Evolutionary conservation across 208 protist species (phyloP).

Genomic region (Acanthamoeba rhysodes): DNA sequence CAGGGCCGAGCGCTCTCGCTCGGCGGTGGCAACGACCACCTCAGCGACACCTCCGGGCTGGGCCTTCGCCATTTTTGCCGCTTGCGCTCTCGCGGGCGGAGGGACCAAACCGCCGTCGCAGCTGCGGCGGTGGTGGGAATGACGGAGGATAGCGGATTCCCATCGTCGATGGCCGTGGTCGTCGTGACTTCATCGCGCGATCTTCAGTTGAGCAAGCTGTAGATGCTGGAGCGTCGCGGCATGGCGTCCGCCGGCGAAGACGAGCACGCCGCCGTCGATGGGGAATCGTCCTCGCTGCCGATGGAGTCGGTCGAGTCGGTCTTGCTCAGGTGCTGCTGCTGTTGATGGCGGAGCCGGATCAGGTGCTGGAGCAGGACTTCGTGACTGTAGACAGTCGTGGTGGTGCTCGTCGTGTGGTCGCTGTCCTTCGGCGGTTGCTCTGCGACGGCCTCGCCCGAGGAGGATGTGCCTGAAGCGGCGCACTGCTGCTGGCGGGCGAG

Average conservation of each 20-base stretch:
- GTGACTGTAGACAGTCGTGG: background rate
- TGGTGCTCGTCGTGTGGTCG: background rate
- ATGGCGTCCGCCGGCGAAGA: background rate
- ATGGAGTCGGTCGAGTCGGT: slow-evolving; percentile 24
- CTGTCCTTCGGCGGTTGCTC: background rate
- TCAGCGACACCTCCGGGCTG: no score
- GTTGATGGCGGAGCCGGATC: background rate
- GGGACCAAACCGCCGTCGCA: no score
- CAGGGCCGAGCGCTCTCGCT: background rate
- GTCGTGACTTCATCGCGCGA: no score
- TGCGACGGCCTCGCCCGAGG: background rate
- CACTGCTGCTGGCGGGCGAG: background rate
- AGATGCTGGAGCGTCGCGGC: slow-evolving; percentile 23
- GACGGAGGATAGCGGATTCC: no score
- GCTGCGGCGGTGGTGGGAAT: no score
- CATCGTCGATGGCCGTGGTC: no score
- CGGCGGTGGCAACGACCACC: no score
- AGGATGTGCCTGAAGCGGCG: background rate
- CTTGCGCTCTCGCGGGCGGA: no score
- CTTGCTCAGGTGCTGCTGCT: slow-evolving; percentile 5
- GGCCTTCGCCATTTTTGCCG: no score
- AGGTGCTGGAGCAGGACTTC: background rate
- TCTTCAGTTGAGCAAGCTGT: slow-evolving; percentile 4
- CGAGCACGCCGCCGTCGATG: background rate
- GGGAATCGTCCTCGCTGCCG: background rate